These are phyloP conservation scores for Vanrija humicola DNA, from an alignment of 1,284 basidiomycete genomes.

Conservation along the genomic window DNA sequence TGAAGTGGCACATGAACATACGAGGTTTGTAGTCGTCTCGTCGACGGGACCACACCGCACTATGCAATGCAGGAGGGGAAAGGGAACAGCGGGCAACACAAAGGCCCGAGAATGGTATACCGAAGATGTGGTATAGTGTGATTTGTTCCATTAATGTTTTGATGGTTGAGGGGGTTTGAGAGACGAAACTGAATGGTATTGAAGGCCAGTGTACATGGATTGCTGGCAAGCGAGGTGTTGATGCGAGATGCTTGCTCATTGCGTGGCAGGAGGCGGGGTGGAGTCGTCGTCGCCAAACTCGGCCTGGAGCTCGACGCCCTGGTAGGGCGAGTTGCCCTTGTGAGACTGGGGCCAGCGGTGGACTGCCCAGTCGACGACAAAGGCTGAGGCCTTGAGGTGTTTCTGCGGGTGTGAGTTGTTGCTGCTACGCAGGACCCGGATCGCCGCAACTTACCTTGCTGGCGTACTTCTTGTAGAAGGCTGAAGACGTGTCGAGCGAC, in stretches of 20 bases:
- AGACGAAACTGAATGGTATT: not conserved
- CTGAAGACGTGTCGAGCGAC: conserved; percentile 58
- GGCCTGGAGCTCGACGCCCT: conserved; percentile 23
- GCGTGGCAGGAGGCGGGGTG: conserved; percentile 5
- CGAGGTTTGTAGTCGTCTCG: no score
- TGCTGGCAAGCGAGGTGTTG: not conserved
- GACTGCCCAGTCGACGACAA: conserved; percentile 52
- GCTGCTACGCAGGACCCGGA: not conserved
- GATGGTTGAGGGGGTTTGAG: not conserved
- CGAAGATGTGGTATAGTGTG: not conserved
- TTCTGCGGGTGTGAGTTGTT: conserved; percentile 54
- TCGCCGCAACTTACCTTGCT: conserved; percentile 54
- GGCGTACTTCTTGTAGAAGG: conserved; percentile 60
- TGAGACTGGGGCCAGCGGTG: conserved; percentile 34
- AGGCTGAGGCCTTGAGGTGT: conserved; percentile 69
- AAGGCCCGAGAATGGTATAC: not conserved
- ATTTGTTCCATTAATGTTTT: not conserved
- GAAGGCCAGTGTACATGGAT: no score
- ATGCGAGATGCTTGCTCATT: not conserved
- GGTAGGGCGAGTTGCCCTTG: conserved; percentile 12
- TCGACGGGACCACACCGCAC: no score
- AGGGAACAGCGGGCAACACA: not conserved
- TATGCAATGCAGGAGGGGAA: no score
- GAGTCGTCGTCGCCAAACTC: conserved; percentile 11
- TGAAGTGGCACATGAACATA: no score